Evolutionary conservation across 2,329 filamentous ascomycete species (phyloP), one percentile per base, ranked within the genome.

Genomic region (Huntiella moniliformis): DNA sequence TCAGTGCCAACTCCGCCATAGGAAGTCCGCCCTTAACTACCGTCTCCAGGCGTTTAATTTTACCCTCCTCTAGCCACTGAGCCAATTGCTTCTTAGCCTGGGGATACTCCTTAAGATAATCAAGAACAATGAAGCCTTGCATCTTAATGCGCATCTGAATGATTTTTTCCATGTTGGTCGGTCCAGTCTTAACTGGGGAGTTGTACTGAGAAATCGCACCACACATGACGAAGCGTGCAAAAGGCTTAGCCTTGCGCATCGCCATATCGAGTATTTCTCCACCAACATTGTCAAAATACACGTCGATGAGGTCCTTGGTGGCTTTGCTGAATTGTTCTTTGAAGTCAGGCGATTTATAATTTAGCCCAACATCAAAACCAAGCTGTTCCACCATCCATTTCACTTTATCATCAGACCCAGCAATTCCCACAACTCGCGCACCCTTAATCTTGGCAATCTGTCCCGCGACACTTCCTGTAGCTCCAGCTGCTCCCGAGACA

Each of bases 401-500:
- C 53, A 74, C 81, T 63, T 84, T 84, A 34, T 79, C 74, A 33
- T 74, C 68, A 45, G 67, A 70, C 0, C 79, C 79, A 1, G 77
- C 77, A 51, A 83, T 66, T 5, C 79, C 79, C 16, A 80, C 59
- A 10, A 83, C 73, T 2, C 67, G 53, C 41, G 63, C 62, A 10
- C 79, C 82, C 59, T 76, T 74, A 45, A 84, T 62, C 65, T 83
- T 85, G 13, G 80, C 79, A 53, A 87, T 83, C 61, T 88, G 82
- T 0, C 79, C 81, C 0, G 74, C 82, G 1, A 87, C 73, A 55
- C 72, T 79, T 1, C 82, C 82, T 0, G 82, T 87, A 0, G 82
- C 82, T 2, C 82, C 82, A 0, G 82, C 82, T 1, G 82, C 82
- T 5, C 80, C 82, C 6, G 75, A 81, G 0, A 88, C 78, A 5